Evolutionary conservation across 306 rosid species (phyloP).

Genomic region (Malus fusca): DNA sequence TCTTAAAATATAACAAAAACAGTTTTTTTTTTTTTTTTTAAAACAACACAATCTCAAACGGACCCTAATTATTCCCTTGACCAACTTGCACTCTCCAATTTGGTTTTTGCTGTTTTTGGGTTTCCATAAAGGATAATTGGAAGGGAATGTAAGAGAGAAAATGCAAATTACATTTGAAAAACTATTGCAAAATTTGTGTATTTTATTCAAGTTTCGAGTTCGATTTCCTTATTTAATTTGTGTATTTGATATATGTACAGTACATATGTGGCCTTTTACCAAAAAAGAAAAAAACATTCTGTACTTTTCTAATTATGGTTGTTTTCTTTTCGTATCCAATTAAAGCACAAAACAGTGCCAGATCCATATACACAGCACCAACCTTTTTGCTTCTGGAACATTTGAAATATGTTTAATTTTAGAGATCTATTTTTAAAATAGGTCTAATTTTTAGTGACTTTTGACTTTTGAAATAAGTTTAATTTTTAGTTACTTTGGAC

Average conservation of each 20-base stretch:
- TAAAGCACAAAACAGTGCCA: not conserved
- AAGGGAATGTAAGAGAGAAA: not conserved
- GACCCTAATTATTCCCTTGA: not conserved
- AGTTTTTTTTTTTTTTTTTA: too few relatives aligned
- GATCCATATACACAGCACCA: not conserved
- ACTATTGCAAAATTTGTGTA: not conserved
- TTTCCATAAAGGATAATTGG: not conserved
- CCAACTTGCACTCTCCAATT: not conserved
- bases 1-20: too few relatives aligned
- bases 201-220: not conserved
- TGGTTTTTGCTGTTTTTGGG: not conserved
- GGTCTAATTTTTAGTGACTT: too few relatives aligned
- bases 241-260: too few relatives aligned
- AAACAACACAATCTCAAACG: too few relatives aligned
- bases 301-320: not conserved
- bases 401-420: not conserved
- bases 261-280: too few relatives aligned
- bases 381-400: not conserved
- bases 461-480: too few relatives aligned
- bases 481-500: too few relatives aligned
- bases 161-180: too few relatives aligned
- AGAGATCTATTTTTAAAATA: too few relatives aligned
- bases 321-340: not conserved
- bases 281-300: too few relatives aligned
- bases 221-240: not conserved